A percentile compares a stretch with the other conserved stretches of the same genome.
These are phyloP conservation scores for Phalaenopsis equestris DNA, from an alignment of 106 monocot species.

Conservation along the genomic window DNA sequence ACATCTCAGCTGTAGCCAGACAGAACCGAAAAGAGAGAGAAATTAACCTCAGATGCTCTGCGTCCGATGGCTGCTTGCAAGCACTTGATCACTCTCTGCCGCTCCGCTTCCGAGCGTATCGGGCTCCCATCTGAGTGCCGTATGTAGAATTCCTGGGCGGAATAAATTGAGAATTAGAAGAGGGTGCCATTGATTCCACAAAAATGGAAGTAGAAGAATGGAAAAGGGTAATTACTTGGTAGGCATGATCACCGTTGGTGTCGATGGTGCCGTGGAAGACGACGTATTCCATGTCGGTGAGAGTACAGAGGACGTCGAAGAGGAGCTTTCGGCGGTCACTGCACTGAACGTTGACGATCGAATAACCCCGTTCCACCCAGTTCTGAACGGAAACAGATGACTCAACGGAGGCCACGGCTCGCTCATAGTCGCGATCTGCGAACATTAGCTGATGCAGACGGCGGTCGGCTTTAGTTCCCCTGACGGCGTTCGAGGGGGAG, in stretches of 20 bases:
- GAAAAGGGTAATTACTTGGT: slow-evolving; percentile 11
- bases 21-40: neutral
- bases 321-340: slow-evolving; percentile 32
- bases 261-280: slow-evolving; percentile 40
- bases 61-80: slow-evolving; percentile 31
- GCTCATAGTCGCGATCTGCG: slow-evolving; percentile 58
- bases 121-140: slow-evolving; percentile 27
- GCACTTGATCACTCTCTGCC: slow-evolving; percentile 28
- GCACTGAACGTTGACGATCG: slow-evolving; percentile 35
- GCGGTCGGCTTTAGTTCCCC: slow-evolving; percentile 19
- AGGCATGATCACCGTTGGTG: slow-evolving; percentile 24
- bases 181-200: no score
- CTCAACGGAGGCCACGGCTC: slow-evolving; percentile 4
- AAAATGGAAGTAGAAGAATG: neutral
- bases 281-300: slow-evolving; percentile 42
- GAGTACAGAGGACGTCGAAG: slow-evolving; percentile 35
- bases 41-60: slow-evolving; percentile 37
- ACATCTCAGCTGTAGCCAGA: no score
- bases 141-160: slow-evolving; percentile 35
- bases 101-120: slow-evolving; percentile 36
- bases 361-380: slow-evolving; percentile 33
- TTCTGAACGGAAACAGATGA: slow-evolving; percentile 31
- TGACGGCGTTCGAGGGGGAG: neutral
- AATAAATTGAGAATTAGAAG: neutral
- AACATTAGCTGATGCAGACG: slow-evolving; percentile 52